phyloP scores from a whole-genome alignment of 1,139 yeast species.

The Geotrichum europaeum region DNA sequence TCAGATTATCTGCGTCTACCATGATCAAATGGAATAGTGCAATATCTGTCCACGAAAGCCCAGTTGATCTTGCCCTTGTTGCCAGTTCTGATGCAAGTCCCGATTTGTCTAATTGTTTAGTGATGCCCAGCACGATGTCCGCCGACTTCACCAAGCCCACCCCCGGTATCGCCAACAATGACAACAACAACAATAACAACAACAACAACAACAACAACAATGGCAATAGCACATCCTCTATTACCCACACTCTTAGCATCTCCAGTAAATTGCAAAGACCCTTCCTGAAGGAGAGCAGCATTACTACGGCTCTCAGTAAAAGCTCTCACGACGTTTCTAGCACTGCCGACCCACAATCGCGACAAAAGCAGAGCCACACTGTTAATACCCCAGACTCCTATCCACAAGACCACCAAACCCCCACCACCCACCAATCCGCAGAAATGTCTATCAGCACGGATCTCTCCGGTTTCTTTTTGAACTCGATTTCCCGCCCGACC shows the following conservation, averaged over 20 bases:
- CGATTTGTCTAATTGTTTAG: not conserved
- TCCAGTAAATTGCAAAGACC: not conserved
- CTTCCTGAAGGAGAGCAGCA: not conserved
- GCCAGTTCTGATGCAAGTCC: not conserved
- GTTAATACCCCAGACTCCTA: not conserved
- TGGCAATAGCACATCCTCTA: not conserved
- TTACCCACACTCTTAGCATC: not conserved
- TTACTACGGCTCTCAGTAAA: not conserved
- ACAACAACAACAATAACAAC: not conserved
- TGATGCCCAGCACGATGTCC: not conserved
- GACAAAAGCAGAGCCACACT: not conserved
- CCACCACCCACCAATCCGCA: not conserved
- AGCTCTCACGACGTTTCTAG: not conserved
- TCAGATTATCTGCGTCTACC: not conserved
- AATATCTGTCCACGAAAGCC: not conserved
- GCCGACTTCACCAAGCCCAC: not conserved
- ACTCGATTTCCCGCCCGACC: not conserved
- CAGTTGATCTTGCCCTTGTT: not conserved
- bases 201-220: not conserved
- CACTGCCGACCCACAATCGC: not conserved
- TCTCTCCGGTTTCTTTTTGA: not conserved
- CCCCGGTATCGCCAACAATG: not conserved
- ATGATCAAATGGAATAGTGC: slow-evolving; percentile 2
- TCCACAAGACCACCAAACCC: not conserved
- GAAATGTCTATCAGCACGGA: not conserved